phyloP scores from a whole-genome alignment of 257 asterid genomes.

The Lantana camara region DNA sequence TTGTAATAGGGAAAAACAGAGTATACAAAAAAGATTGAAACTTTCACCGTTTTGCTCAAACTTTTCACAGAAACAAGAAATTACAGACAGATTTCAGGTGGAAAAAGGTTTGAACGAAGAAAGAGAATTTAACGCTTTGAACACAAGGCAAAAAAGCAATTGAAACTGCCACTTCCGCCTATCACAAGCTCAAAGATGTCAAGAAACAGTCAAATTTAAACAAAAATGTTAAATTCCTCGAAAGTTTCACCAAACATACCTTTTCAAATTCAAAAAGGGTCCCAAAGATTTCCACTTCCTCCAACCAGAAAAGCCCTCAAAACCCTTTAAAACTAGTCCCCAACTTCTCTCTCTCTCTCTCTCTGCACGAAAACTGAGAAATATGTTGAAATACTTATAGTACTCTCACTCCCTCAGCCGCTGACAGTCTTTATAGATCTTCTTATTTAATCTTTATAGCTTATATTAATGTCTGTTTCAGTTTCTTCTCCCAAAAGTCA shows the following conservation, averaged over 20 bases:
- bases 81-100: constrained; percentile 49
- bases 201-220: constrained; percentile 25
- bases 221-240: constrained; percentile 9
- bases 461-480: constrained; percentile 12
- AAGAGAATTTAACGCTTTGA: not conserved
- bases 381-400: not conserved
- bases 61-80: constrained; percentile 44
- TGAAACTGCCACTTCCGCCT: constrained; percentile 39
- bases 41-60: constrained; percentile 35
- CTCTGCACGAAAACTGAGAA: constrained; percentile 32
- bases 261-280: constrained; percentile 53
- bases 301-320: constrained; percentile 41
- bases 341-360: constrained; percentile 21
- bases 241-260: constrained; percentile 38
- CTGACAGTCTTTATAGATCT: constrained; percentile 18
- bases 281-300: constrained; percentile 40
- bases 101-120: constrained; percentile 48
- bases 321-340: constrained; percentile 4
- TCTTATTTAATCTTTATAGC: constrained; percentile 21
- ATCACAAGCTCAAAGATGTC: constrained; percentile 32
- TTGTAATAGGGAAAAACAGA: constrained; percentile 1
- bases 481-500: constrained; percentile 17
- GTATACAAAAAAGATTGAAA: constrained; percentile 23
- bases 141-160: not conserved
- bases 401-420: constrained; percentile 6